phyloP scores from a whole-genome alignment of 2,329 filamentous ascomycete genomes.

The Aspergillus flavus region DNA sequence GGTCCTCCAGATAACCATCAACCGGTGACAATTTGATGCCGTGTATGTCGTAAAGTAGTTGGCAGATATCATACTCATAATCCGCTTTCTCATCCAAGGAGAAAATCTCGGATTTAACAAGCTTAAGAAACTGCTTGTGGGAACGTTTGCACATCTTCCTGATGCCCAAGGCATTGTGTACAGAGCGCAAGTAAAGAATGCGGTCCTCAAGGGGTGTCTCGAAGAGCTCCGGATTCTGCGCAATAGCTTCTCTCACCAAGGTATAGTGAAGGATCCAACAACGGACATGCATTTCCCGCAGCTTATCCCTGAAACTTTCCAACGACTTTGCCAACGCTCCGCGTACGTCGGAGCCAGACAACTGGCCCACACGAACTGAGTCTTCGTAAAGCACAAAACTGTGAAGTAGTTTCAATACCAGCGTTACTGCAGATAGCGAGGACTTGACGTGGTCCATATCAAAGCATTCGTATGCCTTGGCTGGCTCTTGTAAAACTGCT shows the following conservation, averaged over 20 bases:
- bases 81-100: conserved; percentile 74
- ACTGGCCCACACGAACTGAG: conserved; percentile 76
- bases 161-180: conserved; percentile 82
- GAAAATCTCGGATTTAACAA: conserved; percentile 84
- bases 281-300: conserved; percentile 85
- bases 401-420: conserved; percentile 74
- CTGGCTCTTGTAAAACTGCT: conserved; percentile 66
- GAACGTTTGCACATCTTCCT: conserved; percentile 83
- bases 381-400: conserved; percentile 82
- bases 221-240: conserved; percentile 67
- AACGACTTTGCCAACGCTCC: conserved; percentile 46
- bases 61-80: conserved; percentile 83
- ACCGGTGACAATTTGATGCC: conserved; percentile 75
- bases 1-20: conserved; percentile 70
- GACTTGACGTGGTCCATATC: conserved; percentile 76
- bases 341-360: conserved; percentile 61
- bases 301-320: conserved; percentile 62
- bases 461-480: conserved; percentile 75
- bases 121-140: conserved; percentile 83
- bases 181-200: conserved; percentile 75
- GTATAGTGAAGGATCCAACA: conserved; percentile 87
- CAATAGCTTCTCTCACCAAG: conserved; percentile 73
- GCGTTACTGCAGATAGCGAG: conserved; percentile 71
- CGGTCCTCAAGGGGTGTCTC: conserved; percentile 69
- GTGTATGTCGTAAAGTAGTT: conserved; percentile 81